Percentiles rank a stretch among this genome's conserved stretches.
These are phyloP conservation scores for Achlya hypogyna DNA, from an alignment of 352 stramenopile genomes.

Conservation along the genomic window DNA sequence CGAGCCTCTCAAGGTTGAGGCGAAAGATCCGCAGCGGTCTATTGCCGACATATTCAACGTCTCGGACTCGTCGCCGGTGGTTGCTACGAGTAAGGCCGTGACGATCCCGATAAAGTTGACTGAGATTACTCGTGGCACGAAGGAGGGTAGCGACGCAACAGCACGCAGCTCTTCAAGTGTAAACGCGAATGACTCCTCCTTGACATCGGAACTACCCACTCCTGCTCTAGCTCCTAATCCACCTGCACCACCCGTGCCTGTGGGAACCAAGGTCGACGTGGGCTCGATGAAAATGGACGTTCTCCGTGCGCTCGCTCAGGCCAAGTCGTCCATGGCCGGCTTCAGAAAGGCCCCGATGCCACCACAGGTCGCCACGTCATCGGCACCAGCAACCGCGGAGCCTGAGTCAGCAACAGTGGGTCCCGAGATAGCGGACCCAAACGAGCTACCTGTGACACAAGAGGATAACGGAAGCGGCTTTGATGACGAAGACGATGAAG, in stretches of 20 bases:
- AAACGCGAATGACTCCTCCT: neutral
- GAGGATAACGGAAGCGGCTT: neutral
- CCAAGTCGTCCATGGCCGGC: conserved; percentile 57
- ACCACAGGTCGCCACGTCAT: neutral
- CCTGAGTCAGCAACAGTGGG: neutral
- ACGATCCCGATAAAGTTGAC: conserved; percentile 7
- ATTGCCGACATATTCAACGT: conserved; percentile 4
- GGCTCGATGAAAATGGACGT: conserved; percentile 73
- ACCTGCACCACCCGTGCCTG: neutral
- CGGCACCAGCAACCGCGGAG: neutral
- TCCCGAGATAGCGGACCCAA: no score
- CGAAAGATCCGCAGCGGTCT: neutral
- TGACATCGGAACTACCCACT: conserved; percentile 1
- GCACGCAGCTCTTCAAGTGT: neutral
- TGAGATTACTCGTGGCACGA: conserved; percentile 2
- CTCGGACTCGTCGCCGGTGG: neutral
- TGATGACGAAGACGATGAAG: neutral
- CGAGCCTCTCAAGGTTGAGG: neutral
- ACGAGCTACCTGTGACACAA: neutral
- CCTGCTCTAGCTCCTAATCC: neutral
- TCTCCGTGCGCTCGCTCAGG: conserved; percentile 64
- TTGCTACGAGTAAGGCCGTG: conserved; percentile 2
- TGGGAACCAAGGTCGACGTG: conserved; percentile 34
- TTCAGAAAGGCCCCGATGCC: conserved; percentile 39
- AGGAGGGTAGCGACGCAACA: neutral